Evolutionary conservation across 257 asterid genomes (phyloP).

Genomic region (Echium plantagineum): DNA sequence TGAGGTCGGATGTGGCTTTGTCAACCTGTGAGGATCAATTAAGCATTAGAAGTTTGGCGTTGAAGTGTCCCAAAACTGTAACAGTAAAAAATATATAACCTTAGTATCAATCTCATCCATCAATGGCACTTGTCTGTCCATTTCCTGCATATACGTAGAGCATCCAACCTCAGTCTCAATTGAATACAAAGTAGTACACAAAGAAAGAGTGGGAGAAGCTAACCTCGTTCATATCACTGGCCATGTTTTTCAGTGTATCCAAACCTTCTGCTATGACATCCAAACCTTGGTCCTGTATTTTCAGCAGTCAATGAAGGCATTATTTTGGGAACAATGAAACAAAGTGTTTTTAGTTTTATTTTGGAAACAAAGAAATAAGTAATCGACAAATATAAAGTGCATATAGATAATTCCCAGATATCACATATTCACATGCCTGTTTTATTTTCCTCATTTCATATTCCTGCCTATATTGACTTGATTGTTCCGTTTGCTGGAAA

Average conservation of each 20-base stretch:
- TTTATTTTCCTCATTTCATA: slow-evolving; percentile 94
- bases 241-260: slow-evolving; percentile 92
- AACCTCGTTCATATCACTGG: slow-evolving; percentile 96
- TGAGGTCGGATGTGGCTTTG: slow-evolving; percentile 84
- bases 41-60: slow-evolving; percentile 7
- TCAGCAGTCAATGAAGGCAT: slow-evolving; percentile 1
- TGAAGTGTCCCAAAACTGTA: not conserved
- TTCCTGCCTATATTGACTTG: slow-evolving; percentile 85
- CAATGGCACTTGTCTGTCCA: slow-evolving; percentile 96
- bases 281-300: slow-evolving; percentile 79
- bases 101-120: slow-evolving; percentile 97
- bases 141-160: slow-evolving; percentile 48
- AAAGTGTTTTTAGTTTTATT: not conserved
- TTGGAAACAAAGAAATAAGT: not conserved
- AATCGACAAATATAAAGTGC: slow-evolving; percentile 5
- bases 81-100: slow-evolving; percentile 32
- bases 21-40: slow-evolving; percentile 56
- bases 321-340: not conserved
- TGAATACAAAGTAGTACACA: slow-evolving; percentile 5
- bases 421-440: slow-evolving; percentile 73
- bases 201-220: slow-evolving; percentile 13
- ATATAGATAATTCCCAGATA: slow-evolving; percentile 12
- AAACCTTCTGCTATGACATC: slow-evolving; percentile 89
- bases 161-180: slow-evolving; percentile 9
- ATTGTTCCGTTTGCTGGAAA: slow-evolving; percentile 88